phyloP scores from a whole-genome alignment of 768 basidiomycete species.

The Kwoniella heveanensis region DNA sequence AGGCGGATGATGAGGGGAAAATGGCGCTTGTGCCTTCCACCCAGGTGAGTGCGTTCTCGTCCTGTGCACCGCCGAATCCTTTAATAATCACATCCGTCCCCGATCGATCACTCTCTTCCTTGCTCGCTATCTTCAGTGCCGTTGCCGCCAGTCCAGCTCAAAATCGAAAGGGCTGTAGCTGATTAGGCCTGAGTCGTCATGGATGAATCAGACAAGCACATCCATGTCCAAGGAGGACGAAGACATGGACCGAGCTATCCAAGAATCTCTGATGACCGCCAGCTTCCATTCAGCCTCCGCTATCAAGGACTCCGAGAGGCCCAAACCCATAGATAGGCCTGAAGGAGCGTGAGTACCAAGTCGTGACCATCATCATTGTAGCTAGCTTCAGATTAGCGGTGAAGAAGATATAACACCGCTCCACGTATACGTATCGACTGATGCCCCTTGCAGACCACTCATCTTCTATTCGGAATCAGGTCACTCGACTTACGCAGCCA shows the following conservation, averaged over 20 bases:
- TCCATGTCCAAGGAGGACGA: constrained; percentile 38
- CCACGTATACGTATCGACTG: no score
- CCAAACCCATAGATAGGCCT: constrained; percentile 15
- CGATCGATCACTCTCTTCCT: background rate
- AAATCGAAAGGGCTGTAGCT: no score
- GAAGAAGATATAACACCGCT: no score
- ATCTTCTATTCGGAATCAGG: constrained; percentile 38
- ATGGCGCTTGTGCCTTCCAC: constrained; percentile 31
- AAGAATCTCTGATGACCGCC: constrained; percentile 53
- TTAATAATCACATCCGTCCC: no score
- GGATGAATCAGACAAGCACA: constrained; percentile 13
- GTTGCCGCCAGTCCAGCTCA: no score
- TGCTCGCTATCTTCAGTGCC: no score
- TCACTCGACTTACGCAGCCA: constrained; percentile 37
- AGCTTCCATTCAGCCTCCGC: constrained; percentile 48
- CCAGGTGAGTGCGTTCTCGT: constrained; percentile 38
- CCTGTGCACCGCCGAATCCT: no score
- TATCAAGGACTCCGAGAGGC: constrained; percentile 27
- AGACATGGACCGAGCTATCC: constrained; percentile 48
- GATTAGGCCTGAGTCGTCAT: background rate
- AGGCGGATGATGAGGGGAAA: constrained; percentile 39
- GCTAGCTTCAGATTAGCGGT: no score
- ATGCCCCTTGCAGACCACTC: constrained; percentile 26
- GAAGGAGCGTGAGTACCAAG: constrained; percentile 45
- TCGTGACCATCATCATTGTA: background rate